phyloP scores from a whole-genome alignment of 345 rosid genomes.

The Noccaea bulbosa region DNA sequence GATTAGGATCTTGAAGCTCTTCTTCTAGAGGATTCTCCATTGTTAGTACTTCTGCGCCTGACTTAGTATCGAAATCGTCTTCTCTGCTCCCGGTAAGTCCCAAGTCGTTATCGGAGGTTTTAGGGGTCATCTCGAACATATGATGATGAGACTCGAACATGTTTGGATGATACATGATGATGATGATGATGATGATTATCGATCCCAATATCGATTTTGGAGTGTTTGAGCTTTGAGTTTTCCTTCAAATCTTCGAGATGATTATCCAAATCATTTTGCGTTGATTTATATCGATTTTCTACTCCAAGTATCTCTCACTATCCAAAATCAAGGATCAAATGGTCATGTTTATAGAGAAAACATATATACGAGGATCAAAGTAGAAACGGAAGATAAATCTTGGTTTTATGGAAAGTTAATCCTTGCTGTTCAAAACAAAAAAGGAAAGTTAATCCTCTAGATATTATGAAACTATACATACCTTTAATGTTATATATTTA shows the following conservation, averaged over 20 bases:
- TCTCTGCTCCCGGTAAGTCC: conserved; percentile 57
- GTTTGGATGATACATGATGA: conserved; percentile 70
- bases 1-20: conserved; percentile 71
- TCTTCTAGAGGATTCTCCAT: conserved; percentile 65
- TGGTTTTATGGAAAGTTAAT: conserved; percentile 29
- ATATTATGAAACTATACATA: conserved; percentile 37
- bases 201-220: neutral
- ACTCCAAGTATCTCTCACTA: conserved; percentile 35
- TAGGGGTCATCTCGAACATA: conserved; percentile 69
- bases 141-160: conserved; percentile 71
- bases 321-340: conserved; percentile 42
- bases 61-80: conserved; percentile 78
- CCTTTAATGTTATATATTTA: conserved; percentile 26
- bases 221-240: conserved; percentile 12
- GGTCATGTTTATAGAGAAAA: conserved; percentile 15
- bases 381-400: conserved; percentile 41
- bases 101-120: conserved; percentile 61
- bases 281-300: conserved; percentile 35
- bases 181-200: neutral
- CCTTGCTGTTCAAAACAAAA: no score
- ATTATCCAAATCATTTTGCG: conserved; percentile 33
- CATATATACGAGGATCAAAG: conserved; percentile 33
- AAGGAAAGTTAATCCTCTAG: conserved; percentile 4
- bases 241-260: conserved; percentile 40
- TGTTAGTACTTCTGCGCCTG: conserved; percentile 70